Conservation (phyloP, 257 asterid species). For the Anisodus tanguticus region DNA sequence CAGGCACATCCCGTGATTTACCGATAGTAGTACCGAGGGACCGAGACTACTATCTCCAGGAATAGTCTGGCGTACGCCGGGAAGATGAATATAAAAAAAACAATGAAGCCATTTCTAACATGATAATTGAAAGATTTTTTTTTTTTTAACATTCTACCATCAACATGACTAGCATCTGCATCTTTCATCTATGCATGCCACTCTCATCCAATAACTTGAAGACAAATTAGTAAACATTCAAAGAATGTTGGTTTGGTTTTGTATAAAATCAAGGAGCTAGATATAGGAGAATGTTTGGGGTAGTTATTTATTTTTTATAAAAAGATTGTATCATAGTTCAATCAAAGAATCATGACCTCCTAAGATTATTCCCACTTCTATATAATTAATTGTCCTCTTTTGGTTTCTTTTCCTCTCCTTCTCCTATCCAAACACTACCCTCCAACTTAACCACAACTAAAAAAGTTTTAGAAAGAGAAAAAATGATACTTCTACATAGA, state of each 20-base stretch:
- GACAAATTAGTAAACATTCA: conserved; percentile 35
- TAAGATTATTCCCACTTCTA: conserved; percentile 60
- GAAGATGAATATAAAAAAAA: no score
- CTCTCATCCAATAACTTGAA: conserved; percentile 40
- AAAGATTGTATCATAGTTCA: conserved; percentile 41
- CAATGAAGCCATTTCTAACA: neutral
- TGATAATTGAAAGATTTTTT: neutral
- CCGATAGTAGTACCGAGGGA: no score
- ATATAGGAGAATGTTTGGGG: conserved; percentile 54
- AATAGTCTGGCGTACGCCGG: no score
- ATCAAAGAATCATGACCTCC: conserved; percentile 57
- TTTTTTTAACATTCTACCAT: neutral
- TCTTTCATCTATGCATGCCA: conserved; percentile 49
- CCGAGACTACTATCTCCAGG: no score
- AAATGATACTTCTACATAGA: neutral
- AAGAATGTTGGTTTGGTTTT: conserved; percentile 36
- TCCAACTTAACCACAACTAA: conserved; percentile 51
- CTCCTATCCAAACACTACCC: conserved; percentile 50
- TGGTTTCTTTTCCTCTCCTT: conserved; percentile 25
- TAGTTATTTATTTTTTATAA: conserved; percentile 39
- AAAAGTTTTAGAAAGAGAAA: neutral
- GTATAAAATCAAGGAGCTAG: conserved; percentile 23
- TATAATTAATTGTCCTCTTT: conserved; percentile 63
- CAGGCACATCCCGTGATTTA: no score
- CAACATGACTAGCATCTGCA: conserved; percentile 35